Evolutionary conservation across 1,284 basidiomycete genomes (phyloP).

Genomic region (Amylostereum areolatum): DNA sequence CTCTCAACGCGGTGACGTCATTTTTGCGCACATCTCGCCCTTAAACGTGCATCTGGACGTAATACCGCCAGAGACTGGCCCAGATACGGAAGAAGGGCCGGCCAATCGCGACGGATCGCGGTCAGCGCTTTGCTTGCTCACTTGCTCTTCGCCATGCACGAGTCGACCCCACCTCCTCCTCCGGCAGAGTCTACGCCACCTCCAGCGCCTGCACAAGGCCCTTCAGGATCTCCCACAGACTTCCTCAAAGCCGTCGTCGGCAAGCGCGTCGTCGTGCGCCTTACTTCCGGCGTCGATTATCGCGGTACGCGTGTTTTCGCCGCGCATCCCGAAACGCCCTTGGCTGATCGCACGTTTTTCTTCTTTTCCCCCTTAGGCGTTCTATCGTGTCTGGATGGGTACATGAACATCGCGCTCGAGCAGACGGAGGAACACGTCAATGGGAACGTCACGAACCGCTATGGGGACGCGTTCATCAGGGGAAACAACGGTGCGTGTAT

Average conservation of each 20-base stretch:
- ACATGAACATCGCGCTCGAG: constrained; percentile 98
- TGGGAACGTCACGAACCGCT: constrained; percentile 79
- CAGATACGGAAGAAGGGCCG: no score
- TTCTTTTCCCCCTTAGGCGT: constrained; percentile 58
- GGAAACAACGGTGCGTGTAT: constrained; percentile 87
- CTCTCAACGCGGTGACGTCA: no score
- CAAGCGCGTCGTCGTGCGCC: constrained; percentile 88
- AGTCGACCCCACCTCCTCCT: constrained; percentile 19
- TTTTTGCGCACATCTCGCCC: no score
- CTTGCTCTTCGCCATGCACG: no score
- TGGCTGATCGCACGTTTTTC: no score
- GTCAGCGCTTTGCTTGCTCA: no score
- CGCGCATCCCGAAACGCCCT: no score
- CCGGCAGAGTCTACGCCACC: constrained; percentile 33
- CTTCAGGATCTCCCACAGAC: constrained; percentile 77
- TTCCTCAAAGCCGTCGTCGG: constrained; percentile 94
- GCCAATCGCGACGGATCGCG: no score
- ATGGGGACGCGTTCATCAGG: constrained; percentile 92
- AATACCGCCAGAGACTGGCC: no score
- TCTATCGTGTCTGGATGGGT: constrained; percentile 95
- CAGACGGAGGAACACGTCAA: constrained; percentile 95
- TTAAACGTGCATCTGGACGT: no score
- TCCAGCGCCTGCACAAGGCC: constrained; percentile 38
- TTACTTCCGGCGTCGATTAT: constrained; percentile 97
- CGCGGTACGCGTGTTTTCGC: constrained; percentile 75